Evolutionary conservation across 176 grass and related monocot genomes (phyloP), one percentile per base, ranked within the genome.

Genomic region (Triticum dicoccoides): DNA sequence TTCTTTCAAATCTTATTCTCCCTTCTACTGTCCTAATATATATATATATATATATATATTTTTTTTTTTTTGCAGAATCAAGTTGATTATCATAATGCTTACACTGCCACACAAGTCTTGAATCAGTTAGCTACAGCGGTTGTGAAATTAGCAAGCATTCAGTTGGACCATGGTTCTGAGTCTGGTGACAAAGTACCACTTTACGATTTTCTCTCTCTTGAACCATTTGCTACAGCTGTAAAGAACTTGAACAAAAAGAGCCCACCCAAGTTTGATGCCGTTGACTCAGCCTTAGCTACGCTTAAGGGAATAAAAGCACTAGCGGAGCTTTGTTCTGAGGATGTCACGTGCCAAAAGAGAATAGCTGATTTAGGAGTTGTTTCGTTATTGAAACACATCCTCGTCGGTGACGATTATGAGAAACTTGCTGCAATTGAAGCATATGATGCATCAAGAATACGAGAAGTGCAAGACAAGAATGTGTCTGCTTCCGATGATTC

Each of bases 391-490:
- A 94, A 82, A 76, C 93, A 91, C 45, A 96, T 96, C 86, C 88
- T 98, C 41, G 79, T 98, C 33, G 82, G 84, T 54, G 96, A 98
- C 80, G 96, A 98, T 90, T 98, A 94, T 82, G 96, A 98, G 84
- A 94, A 98, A 84, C 87, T 98, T 66, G 96, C 96, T 89, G 96
- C 96, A 58, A 95, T 91, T 88, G 96, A 95, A 91, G 89, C 96
- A 86, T 98, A 98, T 86, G 90, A 92, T 52, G 96, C 96, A 73
- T 95, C 96, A 69, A 91, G 93, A 79, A 75, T 89, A 85, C 88
- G 85, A 89, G 91, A 95, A 73, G 84, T 90, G 65, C 89, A 91
- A 84, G 88, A 89, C 25, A 87, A 82, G 64, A 82, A 84, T 78
- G 76, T 63, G 14, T 20, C 89, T 75, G 51, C 70, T 81, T 83